Evolutionary conservation across 805 yeast species (phyloP), one percentile per base, ranked within the genome.

Genomic region (Starmerella ratchasimensis): DNA sequence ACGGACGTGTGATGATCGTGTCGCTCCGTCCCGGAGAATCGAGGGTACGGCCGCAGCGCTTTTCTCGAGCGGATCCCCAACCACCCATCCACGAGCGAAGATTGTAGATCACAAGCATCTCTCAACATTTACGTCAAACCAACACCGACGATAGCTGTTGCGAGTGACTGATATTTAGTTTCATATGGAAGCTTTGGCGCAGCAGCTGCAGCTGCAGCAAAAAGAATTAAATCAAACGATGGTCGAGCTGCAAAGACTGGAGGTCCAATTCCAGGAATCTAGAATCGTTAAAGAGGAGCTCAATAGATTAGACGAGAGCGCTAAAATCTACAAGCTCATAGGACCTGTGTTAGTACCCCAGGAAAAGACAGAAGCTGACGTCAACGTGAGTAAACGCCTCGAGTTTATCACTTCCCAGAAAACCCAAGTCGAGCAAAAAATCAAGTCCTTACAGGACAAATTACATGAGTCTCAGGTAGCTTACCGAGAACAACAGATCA

Each of bases 301-400:
- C 51, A 71, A 69, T 21, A 50, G 60, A 31, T 62, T 80, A 39
- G 69, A 71, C 39, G 80, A 73, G 25, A 79, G 72, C 27, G 68
- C 93, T 13, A 80, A 80, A 50, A 74, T 90, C 19, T 90, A 72
- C 62, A 90, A 90, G 59, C 67, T 86, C 46, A 80, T 88, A 19
- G 98, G 98, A 1, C 93, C 94, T 5, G 84, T 88, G 3, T 65
- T 90, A 42, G 65, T 93, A 44, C 95, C 96, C 2, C 95, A 88
- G 53, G 94, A 84, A 38, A 70, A 71, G 42, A 56, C 56, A 9
- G 97, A 90, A 58, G 94, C 98, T 17, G 72, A 72, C 46, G 48
- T 71, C 52, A 88, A 88, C 52, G 95, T 90, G 25, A 72, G 68
- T 25, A 93, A 88, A 55, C 76, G 99, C 60, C 66, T 90, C 31